Evolutionary conservation across 1,284 basidiomycete species (phyloP), one percentile per base, ranked within the genome.

Genomic region (Pseudozyma thailandica): DNA sequence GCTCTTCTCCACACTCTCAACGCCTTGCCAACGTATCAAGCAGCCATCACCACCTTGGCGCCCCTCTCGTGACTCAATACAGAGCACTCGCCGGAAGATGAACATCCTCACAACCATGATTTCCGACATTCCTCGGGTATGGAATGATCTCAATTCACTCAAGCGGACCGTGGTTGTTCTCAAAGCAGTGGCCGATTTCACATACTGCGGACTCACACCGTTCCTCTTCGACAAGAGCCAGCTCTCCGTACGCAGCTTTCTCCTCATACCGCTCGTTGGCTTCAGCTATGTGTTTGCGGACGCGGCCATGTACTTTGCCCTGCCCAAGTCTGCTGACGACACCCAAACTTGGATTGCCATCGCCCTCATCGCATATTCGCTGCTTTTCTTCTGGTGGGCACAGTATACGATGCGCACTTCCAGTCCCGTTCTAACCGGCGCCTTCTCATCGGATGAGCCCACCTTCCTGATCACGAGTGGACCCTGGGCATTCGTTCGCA

Each of bases 301-400:
- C 23, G 38, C 49, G 10, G 60, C 68, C 30, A 60, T 71, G 51
- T 71, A 35, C 45, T 71, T 64, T 27, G 56, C 61, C 23, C 38
- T 71, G 1, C 16, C 51, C 37, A 71, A 71, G 18, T 64, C 68
- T 13, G 68, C 68, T 15, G 61, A 60, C 8, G 2, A 41, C 10
- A 60, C 57, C 4, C 60, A 71, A 30, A 27, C 43, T 5, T 49
- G 37, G 15, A 64, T 71, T 33, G 68, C 33, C 13, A 12, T 57
- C 28, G 23, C 35, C n/a, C 46, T 71, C 4, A n/a, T 64, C 8
- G 8, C 18, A n/a, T 71, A 71, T 50, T 57, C 60, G 21, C 39
- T 64, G 4, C 16, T 61, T 26, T 61, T 71, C 42, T 71, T 71
- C 47, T 60, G 54, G 54, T 71, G 68, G 68, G 56, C 68, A 10